phyloP scores from a whole-genome alignment of 1,284 basidiomycete genomes.

The Melampsora larici-populina region DNA sequence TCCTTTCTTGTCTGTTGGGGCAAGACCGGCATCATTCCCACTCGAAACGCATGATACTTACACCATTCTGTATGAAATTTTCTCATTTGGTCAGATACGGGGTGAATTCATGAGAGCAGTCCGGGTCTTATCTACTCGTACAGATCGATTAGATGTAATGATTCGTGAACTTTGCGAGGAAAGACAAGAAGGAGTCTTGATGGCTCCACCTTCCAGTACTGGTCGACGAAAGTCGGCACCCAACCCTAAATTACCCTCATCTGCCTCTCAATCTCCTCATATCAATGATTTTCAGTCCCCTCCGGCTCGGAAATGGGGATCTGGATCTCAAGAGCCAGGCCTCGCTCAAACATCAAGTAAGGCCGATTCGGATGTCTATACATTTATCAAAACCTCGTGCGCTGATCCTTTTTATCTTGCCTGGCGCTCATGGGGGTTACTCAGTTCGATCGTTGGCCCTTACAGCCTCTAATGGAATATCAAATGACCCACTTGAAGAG shows the following conservation, averaged over 20 bases:
- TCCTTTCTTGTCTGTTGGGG: not conserved
- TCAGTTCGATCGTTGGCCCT: not conserved
- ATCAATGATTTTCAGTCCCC: conserved; percentile 7
- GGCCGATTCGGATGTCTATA: no score
- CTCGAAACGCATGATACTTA: not conserved
- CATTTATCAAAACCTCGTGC: no score
- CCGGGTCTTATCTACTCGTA: conserved; percentile 56
- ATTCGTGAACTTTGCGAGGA: conserved; percentile 51
- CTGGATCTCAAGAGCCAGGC: no score
- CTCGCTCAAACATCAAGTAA: no score
- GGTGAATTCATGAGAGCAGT: conserved; percentile 97
- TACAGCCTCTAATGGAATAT: not conserved
- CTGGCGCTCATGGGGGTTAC: not conserved
- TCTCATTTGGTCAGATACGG: conserved; percentile 68
- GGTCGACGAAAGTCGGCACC: conserved; percentile 39
- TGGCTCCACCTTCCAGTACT: conserved; percentile 47
- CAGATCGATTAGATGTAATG: conserved; percentile 47
- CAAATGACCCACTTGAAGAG: not conserved
- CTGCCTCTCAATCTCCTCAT: not conserved
- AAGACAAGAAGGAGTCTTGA: conserved; percentile 51
- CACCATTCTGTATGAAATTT: not conserved
- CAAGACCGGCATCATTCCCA: no score
- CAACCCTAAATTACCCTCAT: conserved; percentile 34
- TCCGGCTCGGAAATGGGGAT: not conserved
- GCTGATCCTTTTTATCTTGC: no score